Base-by-base conservation (phyloP, 208 protist genomes). In the Trypanosoma conorhini region DNA sequence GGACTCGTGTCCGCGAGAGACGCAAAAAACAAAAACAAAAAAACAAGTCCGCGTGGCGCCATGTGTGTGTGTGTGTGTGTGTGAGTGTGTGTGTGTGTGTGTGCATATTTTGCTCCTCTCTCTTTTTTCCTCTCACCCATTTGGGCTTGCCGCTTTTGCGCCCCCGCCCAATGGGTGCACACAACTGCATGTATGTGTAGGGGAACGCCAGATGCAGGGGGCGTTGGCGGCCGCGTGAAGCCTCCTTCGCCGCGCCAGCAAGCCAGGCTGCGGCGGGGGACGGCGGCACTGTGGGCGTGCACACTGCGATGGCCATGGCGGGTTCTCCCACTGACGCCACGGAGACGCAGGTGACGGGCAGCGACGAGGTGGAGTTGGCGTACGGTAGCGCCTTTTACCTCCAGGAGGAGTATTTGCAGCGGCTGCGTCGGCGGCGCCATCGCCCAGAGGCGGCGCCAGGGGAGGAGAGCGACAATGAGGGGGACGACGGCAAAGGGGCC, bases 311-410 rank as follows among this genome's bases (percentile, higher is more conserved):
- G 40, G 38, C 55, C n/a, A 44, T 51, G 33, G 31, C 22, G 35
- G 69, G 69, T 50, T 21, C 35, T 55, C 26, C 61, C 26, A 38
- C 65, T 51, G 87, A 92, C 72, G 69, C 52, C 0, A 92, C 87
- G 0, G 83, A 92, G 54, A 59, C 65, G 5, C 64, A 67, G 50
- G 77, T 81, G 73, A 92, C 80, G 0, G 83, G 87, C 21, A 67
- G 66, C 12, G 82, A 88, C 30, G 67, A 78, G 15, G 83, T 77
- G 26, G 68, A 80, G 57, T 76, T 77, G 67, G 87, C 84, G 19
- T 93, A 91, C 76, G 85, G 88, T 22, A 76, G 82, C 19, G 74
- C 72, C 22, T 93, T 91, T 77, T 93, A 88, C 54, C 74, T 91
- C 19, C 69, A 75, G 31, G 80, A 83, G n/a, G 57, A 73, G 42